phyloP scores from a whole-genome alignment of 2,329 filamentous ascomycete species.

The Sporothrix pseudoabietina region DNA sequence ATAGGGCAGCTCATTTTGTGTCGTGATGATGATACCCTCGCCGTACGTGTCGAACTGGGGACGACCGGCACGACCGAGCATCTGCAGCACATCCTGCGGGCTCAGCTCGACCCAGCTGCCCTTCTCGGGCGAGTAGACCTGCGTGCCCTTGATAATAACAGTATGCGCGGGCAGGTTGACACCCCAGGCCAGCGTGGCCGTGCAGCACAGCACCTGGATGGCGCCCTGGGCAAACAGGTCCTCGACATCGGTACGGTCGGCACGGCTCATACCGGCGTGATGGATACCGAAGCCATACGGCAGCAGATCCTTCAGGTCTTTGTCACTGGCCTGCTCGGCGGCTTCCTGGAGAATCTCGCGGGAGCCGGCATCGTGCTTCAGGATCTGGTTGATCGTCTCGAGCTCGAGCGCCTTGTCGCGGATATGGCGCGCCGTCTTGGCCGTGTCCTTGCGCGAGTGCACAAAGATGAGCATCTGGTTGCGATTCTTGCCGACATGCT shows the following conservation, averaged over 20 bases:
- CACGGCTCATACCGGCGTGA: constrained; percentile 93
- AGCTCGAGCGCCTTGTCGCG: constrained; percentile 95
- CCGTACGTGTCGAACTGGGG: constrained; percentile 98
- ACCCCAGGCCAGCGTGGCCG: constrained; percentile 97
- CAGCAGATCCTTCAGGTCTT: constrained; percentile 88
- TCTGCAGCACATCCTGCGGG: constrained; percentile 95
- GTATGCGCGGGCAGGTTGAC: constrained; percentile 97
- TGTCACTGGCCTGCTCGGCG: constrained; percentile 77
- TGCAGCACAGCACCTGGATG: constrained; percentile 94
- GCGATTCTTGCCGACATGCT: constrained; percentile 87
- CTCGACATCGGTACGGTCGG: constrained; percentile 93
- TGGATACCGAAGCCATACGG: constrained; percentile 98
- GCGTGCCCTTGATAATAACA: constrained; percentile 98
- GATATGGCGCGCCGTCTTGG: constrained; percentile 95
- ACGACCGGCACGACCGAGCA: constrained; percentile 94
- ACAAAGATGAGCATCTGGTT: constrained; percentile 99
- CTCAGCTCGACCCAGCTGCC: constrained; percentile 98
- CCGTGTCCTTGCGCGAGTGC: constrained; percentile 96
- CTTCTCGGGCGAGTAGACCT: constrained; percentile 97
- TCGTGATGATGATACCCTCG: constrained; percentile 98
- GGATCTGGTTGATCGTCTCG: constrained; percentile 94
- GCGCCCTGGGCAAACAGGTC: constrained; percentile 89
- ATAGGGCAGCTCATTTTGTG: constrained; percentile 92
- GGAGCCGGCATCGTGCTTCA: constrained; percentile 88
- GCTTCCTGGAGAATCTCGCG: constrained; percentile 86